A percentile compares a stretch with the other conserved stretches of the same genome.
These are phyloP conservation scores for Colletotrichum trifolii DNA, from an alignment of 2,329 filamentous ascomycete species.

Conservation along the genomic window DNA sequence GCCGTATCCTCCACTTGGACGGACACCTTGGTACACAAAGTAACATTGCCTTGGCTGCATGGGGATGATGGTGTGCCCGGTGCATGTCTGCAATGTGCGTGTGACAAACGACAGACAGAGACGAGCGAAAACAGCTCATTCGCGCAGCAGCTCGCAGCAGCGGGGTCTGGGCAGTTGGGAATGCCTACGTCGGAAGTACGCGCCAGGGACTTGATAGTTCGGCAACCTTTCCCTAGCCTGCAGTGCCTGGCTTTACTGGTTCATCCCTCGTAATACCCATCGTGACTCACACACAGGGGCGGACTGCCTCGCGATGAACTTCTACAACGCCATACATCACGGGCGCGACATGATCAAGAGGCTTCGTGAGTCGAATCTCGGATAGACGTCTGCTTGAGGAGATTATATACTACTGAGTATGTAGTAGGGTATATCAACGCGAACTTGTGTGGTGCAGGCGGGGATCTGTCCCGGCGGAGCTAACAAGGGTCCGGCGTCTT, in stretches of 20 bases:
- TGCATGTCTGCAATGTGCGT: slow-evolving; percentile 13
- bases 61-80: slow-evolving; percentile 7
- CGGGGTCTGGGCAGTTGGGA: not conserved
- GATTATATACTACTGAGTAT: slow-evolving; percentile 1
- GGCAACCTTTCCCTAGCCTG: no score
- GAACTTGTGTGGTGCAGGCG: slow-evolving; percentile 17
- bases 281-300: no score
- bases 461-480: slow-evolving; percentile 20
- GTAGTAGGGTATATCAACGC: not conserved
- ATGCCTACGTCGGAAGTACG: no score
- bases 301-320: no score
- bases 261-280: no score
- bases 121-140: slow-evolving; percentile 22
- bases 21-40: not conserved
- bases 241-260: no score
- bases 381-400: slow-evolving; percentile 4
- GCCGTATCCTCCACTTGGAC: slow-evolving; percentile 12
- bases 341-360: no score
- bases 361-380: not conserved
- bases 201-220: no score
- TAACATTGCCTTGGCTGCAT: slow-evolving; percentile 5
- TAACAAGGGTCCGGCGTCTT: slow-evolving; percentile 23
- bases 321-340: no score
- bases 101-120: slow-evolving; percentile 14
- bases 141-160: slow-evolving; percentile 21